Conservation (phyloP, 257 asterid genomes). For the Nicotiana tabacum region DNA sequence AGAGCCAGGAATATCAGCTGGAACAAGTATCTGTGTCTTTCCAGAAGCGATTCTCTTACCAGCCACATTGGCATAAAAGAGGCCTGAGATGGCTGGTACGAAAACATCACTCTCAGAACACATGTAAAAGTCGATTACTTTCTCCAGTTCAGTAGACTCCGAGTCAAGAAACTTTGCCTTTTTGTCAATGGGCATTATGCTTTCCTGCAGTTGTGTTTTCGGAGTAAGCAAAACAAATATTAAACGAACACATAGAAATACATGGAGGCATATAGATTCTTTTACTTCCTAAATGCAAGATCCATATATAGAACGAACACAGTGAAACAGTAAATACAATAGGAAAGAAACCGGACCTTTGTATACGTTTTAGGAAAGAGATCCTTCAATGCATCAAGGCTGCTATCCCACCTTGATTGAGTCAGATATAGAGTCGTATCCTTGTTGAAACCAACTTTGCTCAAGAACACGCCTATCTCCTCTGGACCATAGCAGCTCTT, state of each 20-base stretch:
- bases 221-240: not conserved
- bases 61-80: slow-evolving; percentile 12
- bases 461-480: slow-evolving; percentile 8
- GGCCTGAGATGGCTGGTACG: not conserved
- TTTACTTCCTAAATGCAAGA: not conserved
- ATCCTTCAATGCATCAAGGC: slow-evolving; percentile 1
- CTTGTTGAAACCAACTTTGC: slow-evolving; percentile 11
- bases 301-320: not conserved
- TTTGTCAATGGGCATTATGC: slow-evolving; percentile 34
- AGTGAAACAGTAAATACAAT: not conserved
- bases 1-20: not conserved
- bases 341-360: slow-evolving; percentile 5
- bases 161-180: slow-evolving; percentile 31
- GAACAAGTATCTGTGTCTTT: slow-evolving; percentile 13
- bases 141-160: not conserved
- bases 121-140: slow-evolving; percentile 6
- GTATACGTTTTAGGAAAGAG: slow-evolving; percentile 17
- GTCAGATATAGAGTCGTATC: slow-evolving; percentile 17
- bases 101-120: slow-evolving; percentile 9
- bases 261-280: not conserved
- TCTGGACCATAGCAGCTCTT: slow-evolving; percentile 12
- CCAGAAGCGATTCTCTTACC: slow-evolving; percentile 13
- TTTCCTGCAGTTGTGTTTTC: slow-evolving; percentile 4
- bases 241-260: not conserved
- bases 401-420: slow-evolving; percentile 12